A percentile compares a stretch with the other conserved stretches of the same genome.
These are phyloP conservation scores for Fraxinus albicans DNA, from an alignment of 305 asterid genomes.

Conservation along the genomic window DNA sequence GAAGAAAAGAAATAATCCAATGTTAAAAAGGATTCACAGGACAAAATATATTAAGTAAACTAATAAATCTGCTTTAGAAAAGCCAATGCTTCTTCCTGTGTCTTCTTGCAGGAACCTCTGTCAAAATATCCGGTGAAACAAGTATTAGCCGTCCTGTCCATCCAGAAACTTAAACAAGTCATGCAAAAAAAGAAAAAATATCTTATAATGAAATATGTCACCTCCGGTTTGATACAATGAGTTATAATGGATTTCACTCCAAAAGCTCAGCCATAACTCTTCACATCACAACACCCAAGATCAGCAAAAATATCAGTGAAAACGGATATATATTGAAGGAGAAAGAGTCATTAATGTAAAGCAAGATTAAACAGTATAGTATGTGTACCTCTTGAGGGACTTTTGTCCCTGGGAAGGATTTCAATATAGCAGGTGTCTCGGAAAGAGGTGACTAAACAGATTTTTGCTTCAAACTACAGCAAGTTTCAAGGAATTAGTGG, in stretches of 20 bases:
- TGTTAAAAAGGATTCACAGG: conserved; percentile 4
- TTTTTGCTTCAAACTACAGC: conserved; percentile 75
- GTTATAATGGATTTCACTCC: conserved; percentile 95
- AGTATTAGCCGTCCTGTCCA: not conserved
- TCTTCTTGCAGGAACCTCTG: conserved; percentile 75
- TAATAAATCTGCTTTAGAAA: conserved; percentile 38
- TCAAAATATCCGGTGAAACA: conserved; percentile 17
- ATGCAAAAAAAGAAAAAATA: not conserved
- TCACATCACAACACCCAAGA: conserved; percentile 1
- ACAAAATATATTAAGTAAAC: conserved; percentile 3
- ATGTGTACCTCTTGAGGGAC: conserved; percentile 61
- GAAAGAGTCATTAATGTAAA: not conserved
- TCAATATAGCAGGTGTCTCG: conserved; percentile 84
- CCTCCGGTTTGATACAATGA: conserved; percentile 88
- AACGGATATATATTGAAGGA: not conserved
- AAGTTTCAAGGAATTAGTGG: conserved; percentile 1
- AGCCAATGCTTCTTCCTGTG: conserved; percentile 83
- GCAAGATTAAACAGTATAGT: not conserved
- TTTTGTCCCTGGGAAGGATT: conserved; percentile 71
- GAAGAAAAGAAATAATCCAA: not conserved
- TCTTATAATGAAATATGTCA: conserved; percentile 15
- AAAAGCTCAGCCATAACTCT: conserved; percentile 97
- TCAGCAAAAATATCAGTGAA: not conserved
- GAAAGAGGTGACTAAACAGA: conserved; percentile 84
- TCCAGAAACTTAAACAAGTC: not conserved